Evolutionary conservation across 139 green algal genomes (phyloP), one percentile per base, ranked within the genome.

Genomic region (Chlamydomonas incerta): DNA sequence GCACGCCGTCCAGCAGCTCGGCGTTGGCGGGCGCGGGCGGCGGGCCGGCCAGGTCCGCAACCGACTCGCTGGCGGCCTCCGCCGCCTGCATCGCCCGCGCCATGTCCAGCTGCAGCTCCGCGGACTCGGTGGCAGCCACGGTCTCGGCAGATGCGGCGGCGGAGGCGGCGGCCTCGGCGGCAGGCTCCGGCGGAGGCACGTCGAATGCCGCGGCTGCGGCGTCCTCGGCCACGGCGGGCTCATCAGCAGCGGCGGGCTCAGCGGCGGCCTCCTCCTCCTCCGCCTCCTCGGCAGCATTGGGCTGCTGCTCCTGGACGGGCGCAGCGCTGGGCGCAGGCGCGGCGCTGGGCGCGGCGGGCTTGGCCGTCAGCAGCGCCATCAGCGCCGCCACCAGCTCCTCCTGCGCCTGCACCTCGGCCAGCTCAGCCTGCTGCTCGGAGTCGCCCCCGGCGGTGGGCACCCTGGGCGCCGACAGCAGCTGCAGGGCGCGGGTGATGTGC

Each of bases 301-400:
- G n/a, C n/a, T n/a, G n/a, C n/a, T n/a, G 28, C 28, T 69, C 62
- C 26, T 6, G 63, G 1, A 4, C 63, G 63, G 63, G 3, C 1
- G 63, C 63, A 21, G 63, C 63, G 34, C 14, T 2, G 62, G 62
- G 1, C 10, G 26, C 2, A 14, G 62, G 14, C 34, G 26, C 62
- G n/a, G 14, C 41, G 8, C 41, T 50, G 41, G 41, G 41, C 41
- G 68, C 14, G 20, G 68, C 8, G 24, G 68, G 21, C 35, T n/a
- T 23, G 3, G 31, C 1, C 9, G 52, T 67, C 18, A 85, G 79
- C 66, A 85, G 63, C 46, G 79, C 66, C 46, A 85, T 33, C 47
- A 85, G 65, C 31, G 79, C 79, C 6, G 79, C 79, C 23, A 85
- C 66, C 66, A 85, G 46, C 66, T 85, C 79, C 67, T 85, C 79